Percentiles rank a stretch among this genome's conserved stretches.
phyloP scores from a whole-genome alignment of 2,329 filamentous ascomycete genomes.

The Colletotrichum sidae region DNA sequence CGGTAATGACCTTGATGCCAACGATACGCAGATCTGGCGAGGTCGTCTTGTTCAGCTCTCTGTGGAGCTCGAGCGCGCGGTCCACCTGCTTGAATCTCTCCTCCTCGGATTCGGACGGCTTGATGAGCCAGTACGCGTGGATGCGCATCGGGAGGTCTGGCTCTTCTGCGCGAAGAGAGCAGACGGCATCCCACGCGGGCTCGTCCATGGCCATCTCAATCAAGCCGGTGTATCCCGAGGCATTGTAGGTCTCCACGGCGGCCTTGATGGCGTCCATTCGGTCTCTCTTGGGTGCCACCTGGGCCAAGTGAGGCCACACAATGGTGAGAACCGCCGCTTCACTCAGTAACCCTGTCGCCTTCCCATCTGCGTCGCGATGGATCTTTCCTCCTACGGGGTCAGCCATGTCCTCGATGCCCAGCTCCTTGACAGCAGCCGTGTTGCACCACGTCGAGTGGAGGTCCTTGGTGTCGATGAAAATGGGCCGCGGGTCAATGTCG shows the following conservation, averaged over 20 bases:
- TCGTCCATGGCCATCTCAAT: conserved; percentile 74
- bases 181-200: conserved; percentile 62
- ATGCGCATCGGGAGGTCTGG: conserved; percentile 57
- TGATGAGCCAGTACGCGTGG: conserved; percentile 68
- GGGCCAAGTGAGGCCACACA: conserved; percentile 66
- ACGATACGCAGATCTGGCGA: conserved; percentile 57
- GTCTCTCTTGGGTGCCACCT: conserved; percentile 59
- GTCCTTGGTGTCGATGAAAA: conserved; percentile 68
- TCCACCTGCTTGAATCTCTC: conserved; percentile 60
- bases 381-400: conserved; percentile 65
- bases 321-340: conserved; percentile 64
- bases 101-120: conserved; percentile 55
- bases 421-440: conserved; percentile 60
- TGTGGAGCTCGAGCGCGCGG: conserved; percentile 58
- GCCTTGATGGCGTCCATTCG: conserved; percentile 59
- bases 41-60: conserved; percentile 47
- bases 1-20: conserved; percentile 69
- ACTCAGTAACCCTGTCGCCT: conserved; percentile 61
- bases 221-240: conserved; percentile 65
- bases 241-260: conserved; percentile 62
- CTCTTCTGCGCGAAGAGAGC: conserved; percentile 55
- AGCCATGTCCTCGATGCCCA: conserved; percentile 57
- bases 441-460: conserved; percentile 70
- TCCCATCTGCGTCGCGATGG: conserved; percentile 60
- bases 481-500: conserved; percentile 64